Evolutionary conservation across 2,329 filamentous ascomycete genomes (phyloP).

Genomic region (Trichoderma gracile): DNA sequence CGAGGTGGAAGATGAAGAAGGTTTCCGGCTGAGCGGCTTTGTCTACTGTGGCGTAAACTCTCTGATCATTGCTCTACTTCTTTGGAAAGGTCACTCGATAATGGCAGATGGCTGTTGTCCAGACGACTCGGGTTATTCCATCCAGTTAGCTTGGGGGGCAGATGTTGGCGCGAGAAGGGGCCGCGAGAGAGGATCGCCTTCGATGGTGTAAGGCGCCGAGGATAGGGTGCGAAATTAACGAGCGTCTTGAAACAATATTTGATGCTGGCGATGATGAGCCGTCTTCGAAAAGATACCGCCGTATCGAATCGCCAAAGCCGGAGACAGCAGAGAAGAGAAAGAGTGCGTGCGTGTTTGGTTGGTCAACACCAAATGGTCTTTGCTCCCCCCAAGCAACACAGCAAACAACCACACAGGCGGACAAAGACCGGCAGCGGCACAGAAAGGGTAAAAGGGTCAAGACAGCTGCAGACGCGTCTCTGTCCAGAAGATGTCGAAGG

Average conservation of each 20-base stretch:
- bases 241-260: not conserved
- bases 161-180: not conserved
- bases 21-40: not conserved
- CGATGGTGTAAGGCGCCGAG: not conserved
- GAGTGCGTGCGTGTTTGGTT: not conserved
- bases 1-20: not conserved
- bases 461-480: not conserved
- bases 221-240: not conserved
- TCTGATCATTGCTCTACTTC: not conserved
- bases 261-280: not conserved
- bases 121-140: not conserved
- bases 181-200: not conserved
- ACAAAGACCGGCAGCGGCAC: not conserved
- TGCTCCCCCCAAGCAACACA: not conserved
- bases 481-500: constrained; percentile 5
- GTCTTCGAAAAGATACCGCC: not conserved
- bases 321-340: not conserved
- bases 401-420: not conserved
- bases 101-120: not conserved
- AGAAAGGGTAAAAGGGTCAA: not conserved
- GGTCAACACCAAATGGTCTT: not conserved
- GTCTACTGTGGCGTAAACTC: not conserved
- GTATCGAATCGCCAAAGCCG: not conserved
- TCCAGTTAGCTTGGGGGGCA: too few relatives aligned
- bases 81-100: too few relatives aligned